A percentile compares a stretch with the other conserved stretches of the same genome.
These are phyloP conservation scores for Polyrhizophydium stewartii DNA, from an alignment of 371 early-diverging fungal species.

Conservation along the genomic window DNA sequence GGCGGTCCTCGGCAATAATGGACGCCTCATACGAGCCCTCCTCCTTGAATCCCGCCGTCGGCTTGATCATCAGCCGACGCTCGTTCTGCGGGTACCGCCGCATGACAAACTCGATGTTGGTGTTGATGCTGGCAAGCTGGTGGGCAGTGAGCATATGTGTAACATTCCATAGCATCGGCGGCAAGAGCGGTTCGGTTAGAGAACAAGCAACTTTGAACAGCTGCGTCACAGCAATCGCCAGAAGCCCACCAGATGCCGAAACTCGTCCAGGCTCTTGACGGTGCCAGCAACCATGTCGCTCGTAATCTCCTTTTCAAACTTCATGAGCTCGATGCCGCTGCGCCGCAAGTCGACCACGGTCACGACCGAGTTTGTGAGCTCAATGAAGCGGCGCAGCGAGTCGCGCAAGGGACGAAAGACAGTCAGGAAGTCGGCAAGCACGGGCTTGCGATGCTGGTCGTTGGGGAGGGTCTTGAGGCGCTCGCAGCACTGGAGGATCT, in stretches of 20 bases:
- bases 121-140: slow-evolving; percentile 1
- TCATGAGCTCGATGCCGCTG: slow-evolving; percentile 3
- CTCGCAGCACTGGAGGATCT: not conserved
- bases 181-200: too few species aligned
- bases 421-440: not conserved
- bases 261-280: not conserved
- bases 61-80: slow-evolving; percentile 14
- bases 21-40: slow-evolving; percentile 15
- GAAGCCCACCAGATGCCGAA: not conserved
- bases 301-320: slow-evolving; percentile 9
- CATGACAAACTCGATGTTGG: slow-evolving; percentile 9
- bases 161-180: too few species aligned
- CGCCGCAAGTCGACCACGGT: slow-evolving; percentile 6
- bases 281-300: slow-evolving; percentile 2
- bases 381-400: slow-evolving; percentile 7
- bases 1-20: not conserved
- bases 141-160: too few species aligned
- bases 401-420: slow-evolving; percentile 13
- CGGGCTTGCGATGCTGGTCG: not conserved
- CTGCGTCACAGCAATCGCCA: not conserved
- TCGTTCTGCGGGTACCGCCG: slow-evolving; percentile 2
- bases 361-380: slow-evolving; percentile 9
- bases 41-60: slow-evolving; percentile 17
- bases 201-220: too few species aligned
- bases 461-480: not conserved